Base-by-base conservation (phyloP, 2,329 filamentous ascomycete genomes). In the Sphaerulina musiva region DNA sequence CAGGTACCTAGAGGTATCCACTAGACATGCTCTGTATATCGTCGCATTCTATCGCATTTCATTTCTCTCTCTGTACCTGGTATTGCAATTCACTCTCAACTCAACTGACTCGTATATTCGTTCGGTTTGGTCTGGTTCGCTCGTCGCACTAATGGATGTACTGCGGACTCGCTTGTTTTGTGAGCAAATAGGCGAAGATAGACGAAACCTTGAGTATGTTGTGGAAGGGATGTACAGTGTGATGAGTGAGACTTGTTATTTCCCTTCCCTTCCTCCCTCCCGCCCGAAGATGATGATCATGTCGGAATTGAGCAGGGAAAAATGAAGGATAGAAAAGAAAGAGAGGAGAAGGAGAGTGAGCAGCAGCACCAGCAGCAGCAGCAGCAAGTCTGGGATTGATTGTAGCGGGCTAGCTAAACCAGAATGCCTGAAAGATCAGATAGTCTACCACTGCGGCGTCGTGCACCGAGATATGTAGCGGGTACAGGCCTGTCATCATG, bases 101-200 rank as follows among this genome's bases (percentile, higher is more conserved):
- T 17, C 14, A 17, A 17, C 14, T 17, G 14, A 17, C 14, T 17
- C 14, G 14, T 17, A 17, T 17, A 17, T 17, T 17, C 1, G 14
- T 17, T 17, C 1, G 14, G 14, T 17, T 17, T 1, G 14, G 14
- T 17, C 14, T 17, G 17, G 47, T 29, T 44, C 26, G 48, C 32
- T 32, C 14, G 44, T 34, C 14, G 32, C 48, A 51, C 48, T 51
- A 51, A 51, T 36, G 48, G 48, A 51, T 20, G 48, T 51, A 51
- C 48, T 36, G 10, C 48, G 48, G 48, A 34, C 44, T 51, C 48
- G 48, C 48, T 51, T 51, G 48, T 29, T 29, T 6, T 29, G 26
- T 29, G 26, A 29, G 26, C 6, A 29, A 29, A 45, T 29, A 51
- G 43, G 48, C 48, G 48, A 51, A 31, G 14, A 44, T 44, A 44